phyloP scores from a whole-genome alignment of 2,329 filamentous ascomycete species.

The Verruconis gallopava region DNA sequence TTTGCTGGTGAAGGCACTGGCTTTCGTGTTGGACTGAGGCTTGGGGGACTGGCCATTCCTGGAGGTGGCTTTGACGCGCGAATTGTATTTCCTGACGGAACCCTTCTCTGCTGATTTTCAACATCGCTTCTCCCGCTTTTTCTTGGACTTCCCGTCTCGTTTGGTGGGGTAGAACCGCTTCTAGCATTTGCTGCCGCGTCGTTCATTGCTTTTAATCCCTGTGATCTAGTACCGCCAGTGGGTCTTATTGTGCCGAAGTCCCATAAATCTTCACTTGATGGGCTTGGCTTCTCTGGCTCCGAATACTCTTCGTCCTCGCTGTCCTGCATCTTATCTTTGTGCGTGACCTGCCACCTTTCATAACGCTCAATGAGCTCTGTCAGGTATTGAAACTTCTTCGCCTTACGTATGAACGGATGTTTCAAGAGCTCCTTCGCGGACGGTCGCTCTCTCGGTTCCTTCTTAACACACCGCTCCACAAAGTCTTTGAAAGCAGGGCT shows the following conservation, averaged over 20 bases:
- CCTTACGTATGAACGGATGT: slow-evolving; percentile 79
- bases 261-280: slow-evolving; percentile 79
- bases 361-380: slow-evolving; percentile 91
- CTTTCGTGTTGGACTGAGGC: slow-evolving; percentile 30
- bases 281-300: slow-evolving; percentile 25
- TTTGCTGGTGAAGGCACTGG: slow-evolving; percentile 4
- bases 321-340: slow-evolving; percentile 54
- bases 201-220: slow-evolving; percentile 60
- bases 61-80: slow-evolving; percentile 1
- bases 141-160: slow-evolving; percentile 7
- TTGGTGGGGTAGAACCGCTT: slow-evolving; percentile 4
- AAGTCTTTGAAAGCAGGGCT: slow-evolving; percentile 38
- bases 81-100: slow-evolving; percentile 9
- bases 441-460: slow-evolving; percentile 80
- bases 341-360: slow-evolving; percentile 71
- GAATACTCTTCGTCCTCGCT: slow-evolving; percentile 34
- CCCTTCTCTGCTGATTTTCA: slow-evolving; percentile 8
- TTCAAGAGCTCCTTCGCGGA: slow-evolving; percentile 76
- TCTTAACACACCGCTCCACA: slow-evolving; percentile 57
- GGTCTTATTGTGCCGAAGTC: slow-evolving; percentile 94
- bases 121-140: slow-evolving; percentile 7
- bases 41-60: slow-evolving; percentile 12
- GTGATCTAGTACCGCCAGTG: slow-evolving; percentile 40
- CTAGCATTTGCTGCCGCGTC: slow-evolving; percentile 71
- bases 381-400: slow-evolving; percentile 91